phyloP scores from a whole-genome alignment of 805 yeast species.

The Zygosaccharomyces pseudorouxii region DNA sequence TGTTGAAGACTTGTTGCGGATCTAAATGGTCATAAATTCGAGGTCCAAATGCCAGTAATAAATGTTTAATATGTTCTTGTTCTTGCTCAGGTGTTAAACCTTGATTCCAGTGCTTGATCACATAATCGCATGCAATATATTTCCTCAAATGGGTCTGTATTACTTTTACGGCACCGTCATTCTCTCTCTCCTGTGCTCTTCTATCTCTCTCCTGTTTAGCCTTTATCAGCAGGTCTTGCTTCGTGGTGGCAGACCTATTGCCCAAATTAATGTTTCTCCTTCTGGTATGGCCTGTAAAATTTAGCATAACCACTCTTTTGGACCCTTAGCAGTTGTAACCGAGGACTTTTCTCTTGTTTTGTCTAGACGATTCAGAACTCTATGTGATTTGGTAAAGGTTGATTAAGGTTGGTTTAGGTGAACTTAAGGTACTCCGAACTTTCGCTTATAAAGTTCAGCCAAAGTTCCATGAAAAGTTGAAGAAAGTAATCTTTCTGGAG shows the following conservation, averaged over 20 bases:
- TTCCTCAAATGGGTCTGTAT: conserved; percentile 50
- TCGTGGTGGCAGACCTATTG: conserved; percentile 39
- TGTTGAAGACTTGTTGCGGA: conserved; percentile 6
- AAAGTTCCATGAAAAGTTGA: neutral
- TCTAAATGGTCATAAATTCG: conserved; percentile 16
- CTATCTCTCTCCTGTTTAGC: conserved; percentile 62
- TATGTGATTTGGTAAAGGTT: neutral
- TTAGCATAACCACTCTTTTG: conserved; percentile 31
- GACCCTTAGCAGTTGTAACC: neutral
- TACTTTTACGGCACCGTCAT: conserved; percentile 44
- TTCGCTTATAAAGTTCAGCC: neutral
- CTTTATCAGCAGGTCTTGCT: conserved; percentile 48
- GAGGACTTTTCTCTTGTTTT: neutral
- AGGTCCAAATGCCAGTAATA: conserved; percentile 35
- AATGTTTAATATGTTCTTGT: conserved; percentile 18
- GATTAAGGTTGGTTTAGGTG: neutral
- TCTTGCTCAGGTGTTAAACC: conserved; percentile 14
- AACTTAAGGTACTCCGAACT: neutral
- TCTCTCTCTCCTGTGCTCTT: conserved; percentile 53
- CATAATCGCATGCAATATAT: conserved; percentile 33
- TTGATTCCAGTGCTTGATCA: conserved; percentile 22
- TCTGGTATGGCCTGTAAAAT: conserved; percentile 63
- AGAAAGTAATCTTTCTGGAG: neutral
- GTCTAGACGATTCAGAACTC: neutral
- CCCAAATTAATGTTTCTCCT: conserved; percentile 58